Conservation (phyloP, 2,329 filamentous ascomycete species). For the Metarhizium sp. region DNA sequence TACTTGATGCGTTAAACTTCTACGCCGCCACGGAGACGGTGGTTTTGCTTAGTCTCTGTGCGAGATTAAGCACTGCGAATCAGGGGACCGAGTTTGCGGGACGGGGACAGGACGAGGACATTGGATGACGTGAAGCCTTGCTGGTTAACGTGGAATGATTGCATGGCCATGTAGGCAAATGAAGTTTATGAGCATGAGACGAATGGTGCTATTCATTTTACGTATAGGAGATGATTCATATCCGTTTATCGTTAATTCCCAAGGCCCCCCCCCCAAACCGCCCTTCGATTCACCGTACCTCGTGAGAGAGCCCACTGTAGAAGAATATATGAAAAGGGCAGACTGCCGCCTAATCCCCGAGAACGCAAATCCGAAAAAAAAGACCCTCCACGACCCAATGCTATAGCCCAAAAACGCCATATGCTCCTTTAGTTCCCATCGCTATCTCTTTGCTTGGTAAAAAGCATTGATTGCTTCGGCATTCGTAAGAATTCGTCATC, state of each 20-base stretch:
- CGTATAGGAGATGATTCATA: neutral
- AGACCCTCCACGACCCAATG: neutral
- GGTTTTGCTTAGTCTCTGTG: conserved; percentile 80
- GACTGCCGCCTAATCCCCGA: neutral
- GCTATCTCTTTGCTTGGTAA: neutral
- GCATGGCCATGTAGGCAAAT: neutral
- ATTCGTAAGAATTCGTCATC: neutral
- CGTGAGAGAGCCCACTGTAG: neutral
- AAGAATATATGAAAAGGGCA: neutral
- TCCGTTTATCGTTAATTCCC: neutral
- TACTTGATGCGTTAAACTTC: conserved; percentile 92
- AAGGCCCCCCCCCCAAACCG: neutral
- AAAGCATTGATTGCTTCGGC: neutral
- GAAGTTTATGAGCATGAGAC: neutral
- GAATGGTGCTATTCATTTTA: neutral
- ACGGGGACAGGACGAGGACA: conserved; percentile 48
- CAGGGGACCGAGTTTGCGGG: conserved; percentile 62
- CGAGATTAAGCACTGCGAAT: conserved; percentile 70
- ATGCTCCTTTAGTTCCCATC: neutral
- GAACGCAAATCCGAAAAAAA: neutral
- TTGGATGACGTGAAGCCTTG: neutral
- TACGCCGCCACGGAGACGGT: conserved; percentile 97
- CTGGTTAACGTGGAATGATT: too few relatives aligned
- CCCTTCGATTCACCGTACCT: neutral
- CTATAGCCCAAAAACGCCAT: neutral